A percentile compares a stretch with the other conserved stretches of the same genome.
phyloP scores from a whole-genome alignment of 495 filamentous ascomycete species.

The Aspergillus bertholletiae region DNA sequence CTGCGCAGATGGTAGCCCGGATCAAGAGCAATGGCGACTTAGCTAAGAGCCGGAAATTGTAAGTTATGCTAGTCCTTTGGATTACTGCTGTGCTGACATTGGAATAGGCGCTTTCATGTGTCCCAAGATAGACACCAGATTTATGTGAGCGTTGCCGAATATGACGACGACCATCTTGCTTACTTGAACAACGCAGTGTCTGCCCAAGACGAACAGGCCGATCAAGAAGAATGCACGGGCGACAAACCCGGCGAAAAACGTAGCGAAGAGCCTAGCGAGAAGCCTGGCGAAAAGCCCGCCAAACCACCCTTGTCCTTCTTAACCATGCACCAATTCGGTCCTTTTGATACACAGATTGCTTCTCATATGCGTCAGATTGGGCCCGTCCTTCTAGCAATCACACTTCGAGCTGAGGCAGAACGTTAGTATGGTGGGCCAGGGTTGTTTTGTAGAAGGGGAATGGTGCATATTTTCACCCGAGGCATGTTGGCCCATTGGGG shows the following conservation, averaged over 20 bases:
- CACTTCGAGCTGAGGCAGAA: not conserved
- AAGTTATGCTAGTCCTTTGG: not conserved
- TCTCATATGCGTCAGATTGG: conserved; percentile 1
- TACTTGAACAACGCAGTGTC: conserved; percentile 4
- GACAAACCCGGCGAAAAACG: too few species aligned
- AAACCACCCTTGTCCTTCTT: conserved; percentile 2
- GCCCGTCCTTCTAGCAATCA: conserved; percentile 7
- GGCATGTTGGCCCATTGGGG: too few species aligned
- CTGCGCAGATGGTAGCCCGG: conserved; percentile 1
- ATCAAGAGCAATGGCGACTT: not conserved
- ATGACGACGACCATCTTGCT: conserved; percentile 1
- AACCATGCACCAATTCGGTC: conserved; percentile 13
- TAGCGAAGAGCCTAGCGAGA: too few species aligned
- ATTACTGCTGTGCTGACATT: not conserved
- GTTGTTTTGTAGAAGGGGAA: too few species aligned
- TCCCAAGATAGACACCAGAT: conserved; percentile 5
- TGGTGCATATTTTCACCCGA: too few species aligned
- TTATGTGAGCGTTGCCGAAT: conserved; percentile 4
- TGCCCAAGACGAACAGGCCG: too few species aligned
- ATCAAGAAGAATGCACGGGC: too few species aligned
- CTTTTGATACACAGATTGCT: conserved; percentile 3
- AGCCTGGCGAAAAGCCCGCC: too few species aligned
- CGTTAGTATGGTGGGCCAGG: too few species aligned
- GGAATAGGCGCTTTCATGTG: not conserved
- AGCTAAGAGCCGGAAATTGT: not conserved